These are phyloP conservation scores for Hortiboletus flavorubellus DNA, from an alignment of 768 basidiomycete genomes.

Conservation along the genomic window DNA sequence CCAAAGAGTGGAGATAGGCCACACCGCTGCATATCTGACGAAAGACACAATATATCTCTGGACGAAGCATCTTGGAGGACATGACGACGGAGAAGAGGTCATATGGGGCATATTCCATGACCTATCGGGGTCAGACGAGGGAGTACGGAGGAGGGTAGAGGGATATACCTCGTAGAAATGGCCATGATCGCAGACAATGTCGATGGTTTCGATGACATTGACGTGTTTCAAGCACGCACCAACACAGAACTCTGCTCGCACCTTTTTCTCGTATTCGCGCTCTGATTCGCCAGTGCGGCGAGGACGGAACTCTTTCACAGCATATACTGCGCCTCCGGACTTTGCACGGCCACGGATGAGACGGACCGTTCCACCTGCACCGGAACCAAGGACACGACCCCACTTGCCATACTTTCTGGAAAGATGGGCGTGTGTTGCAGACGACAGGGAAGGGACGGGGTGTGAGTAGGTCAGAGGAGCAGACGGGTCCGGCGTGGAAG, in stretches of 20 bases:
- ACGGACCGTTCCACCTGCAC: constrained; percentile 97
- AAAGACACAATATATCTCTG: constrained; percentile 98
- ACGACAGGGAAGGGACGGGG: constrained; percentile 61
- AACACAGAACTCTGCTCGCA: constrained; percentile 98
- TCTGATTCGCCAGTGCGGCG: constrained; percentile 85
- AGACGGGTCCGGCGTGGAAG: constrained; percentile 20
- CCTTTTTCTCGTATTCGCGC: constrained; percentile 99
- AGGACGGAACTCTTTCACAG: constrained; percentile 96
- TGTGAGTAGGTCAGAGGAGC: constrained; percentile 24
- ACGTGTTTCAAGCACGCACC: constrained; percentile 90
- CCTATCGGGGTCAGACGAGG: constrained; percentile 43
- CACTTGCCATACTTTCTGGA: constrained; percentile 99
- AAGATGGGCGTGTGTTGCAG: constrained; percentile 85
- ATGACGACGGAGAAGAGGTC: constrained; percentile 99
- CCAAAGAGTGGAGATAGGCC: constrained; percentile 95
- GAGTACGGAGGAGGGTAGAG: not conserved
- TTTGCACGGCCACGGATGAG: constrained; percentile 87
- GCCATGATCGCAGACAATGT: constrained; percentile 96
- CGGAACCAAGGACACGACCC: constrained; percentile 92
- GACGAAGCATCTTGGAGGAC: constrained; percentile 97
- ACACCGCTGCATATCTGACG: constrained; percentile 98
- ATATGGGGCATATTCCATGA: constrained; percentile 99
- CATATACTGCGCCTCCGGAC: constrained; percentile 81
- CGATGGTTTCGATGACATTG: constrained; percentile 97
- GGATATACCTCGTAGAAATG: constrained; percentile 91